phyloP scores from a whole-genome alignment of 192 early-diverging fungal species.

The Phlyctochytrium bullatum region DNA sequence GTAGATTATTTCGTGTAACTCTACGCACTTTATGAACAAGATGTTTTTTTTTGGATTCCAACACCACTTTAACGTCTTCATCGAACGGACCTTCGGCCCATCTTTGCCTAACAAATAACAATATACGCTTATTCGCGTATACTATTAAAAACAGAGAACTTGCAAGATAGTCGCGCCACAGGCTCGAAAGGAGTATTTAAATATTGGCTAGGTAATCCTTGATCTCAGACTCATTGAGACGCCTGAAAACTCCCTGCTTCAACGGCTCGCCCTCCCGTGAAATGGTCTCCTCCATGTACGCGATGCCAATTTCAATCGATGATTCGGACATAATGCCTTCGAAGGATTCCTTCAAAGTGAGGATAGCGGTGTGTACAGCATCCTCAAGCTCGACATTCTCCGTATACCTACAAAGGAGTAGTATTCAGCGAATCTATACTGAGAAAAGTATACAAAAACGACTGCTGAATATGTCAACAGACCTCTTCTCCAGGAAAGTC shows the following conservation, averaged over 20 bases:
- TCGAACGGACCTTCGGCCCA: too few species aligned
- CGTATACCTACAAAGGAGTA: conserved; percentile 60
- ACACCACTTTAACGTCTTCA: not conserved
- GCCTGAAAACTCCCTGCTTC: conserved; percentile 73
- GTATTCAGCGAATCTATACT: conserved; percentile 2
- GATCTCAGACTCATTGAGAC: conserved; percentile 78
- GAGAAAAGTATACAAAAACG: not conserved
- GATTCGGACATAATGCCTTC: conserved; percentile 98
- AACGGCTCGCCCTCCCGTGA: conserved; percentile 57
- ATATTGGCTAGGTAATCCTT: conserved; percentile 99
- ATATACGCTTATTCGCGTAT: too few species aligned
- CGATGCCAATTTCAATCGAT: conserved; percentile 92
- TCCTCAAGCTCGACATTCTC: conserved; percentile 97
- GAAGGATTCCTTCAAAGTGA: conserved; percentile 99
- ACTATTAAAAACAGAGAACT: too few species aligned
- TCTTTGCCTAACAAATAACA: too few species aligned
- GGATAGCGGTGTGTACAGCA: conserved; percentile 97
- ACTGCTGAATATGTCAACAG: not conserved
- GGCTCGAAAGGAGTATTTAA: conserved; percentile 7
- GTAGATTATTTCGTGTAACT: not conserved
- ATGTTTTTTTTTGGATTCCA: not conserved
- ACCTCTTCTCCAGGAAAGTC: conserved; percentile 98
- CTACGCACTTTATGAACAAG: not conserved
- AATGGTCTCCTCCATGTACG: conserved; percentile 48
- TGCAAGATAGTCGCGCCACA: too few species aligned